Base-by-base conservation (phyloP, 1,139 yeast species). In the Yamadazyma triangularis region DNA sequence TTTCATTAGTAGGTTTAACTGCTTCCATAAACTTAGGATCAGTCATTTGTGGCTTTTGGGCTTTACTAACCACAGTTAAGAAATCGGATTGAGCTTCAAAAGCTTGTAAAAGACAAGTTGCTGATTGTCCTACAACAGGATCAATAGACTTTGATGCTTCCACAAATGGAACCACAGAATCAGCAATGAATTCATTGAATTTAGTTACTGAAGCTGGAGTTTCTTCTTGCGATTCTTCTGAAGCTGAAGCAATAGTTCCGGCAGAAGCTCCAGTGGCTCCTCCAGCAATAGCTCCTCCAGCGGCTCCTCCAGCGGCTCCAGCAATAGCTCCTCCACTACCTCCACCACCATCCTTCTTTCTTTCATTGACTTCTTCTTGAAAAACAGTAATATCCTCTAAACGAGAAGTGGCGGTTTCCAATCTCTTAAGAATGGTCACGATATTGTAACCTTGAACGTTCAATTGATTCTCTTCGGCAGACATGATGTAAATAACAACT, bases 321-420 rank as follows among this genome's bases (percentile, higher is more conserved):
- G 27, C 24, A n/a, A 15, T 18, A 18, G 9, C 9, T 9, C 9
- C 20, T 18, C 9, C 9, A 18, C 27, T 27, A 22, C 27, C 20
- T 9, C 25, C 27, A n/a, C 27, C 30, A 8, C 2, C 13, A 3
- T 23, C 25, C 12, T 25, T 25, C 11, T 44, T 28, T 19, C 13
- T 33, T 48, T 45, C 32, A 47, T 47, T 22, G 56, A 12, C 50
- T 29, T 73, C 80, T 41, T 81, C 85, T 53, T 85, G 95, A 53
- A 74, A 80, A 35, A 84, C 73, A 15, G 95, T 84, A 34, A 88
- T 78, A 56, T 88, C 96, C 51, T 88, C 96, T 48, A 88, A 75
- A 31, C 96, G 76, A 10, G 95, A 82, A 10, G 96, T 87, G 24
- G 96, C 96, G 12, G 95, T 91, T 58, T 88, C 96, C 48, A 88